These are phyloP conservation scores for Spathaspora hagerdaliae DNA, from an alignment of 805 yeast genomes.

Conservation along the genomic window DNA sequence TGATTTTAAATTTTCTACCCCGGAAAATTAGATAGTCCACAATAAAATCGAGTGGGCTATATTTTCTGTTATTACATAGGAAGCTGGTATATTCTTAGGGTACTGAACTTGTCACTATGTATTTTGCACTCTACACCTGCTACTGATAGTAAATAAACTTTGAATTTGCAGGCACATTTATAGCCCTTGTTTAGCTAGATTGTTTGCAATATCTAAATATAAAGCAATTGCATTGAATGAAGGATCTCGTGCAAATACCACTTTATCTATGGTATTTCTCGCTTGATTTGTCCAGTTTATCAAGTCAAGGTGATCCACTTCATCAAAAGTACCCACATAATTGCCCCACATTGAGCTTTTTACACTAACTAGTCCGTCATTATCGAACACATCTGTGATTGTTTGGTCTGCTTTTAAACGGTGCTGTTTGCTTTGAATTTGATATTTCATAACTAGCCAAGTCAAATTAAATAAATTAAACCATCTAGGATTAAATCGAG, in stretches of 20 bases:
- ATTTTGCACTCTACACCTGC: too few relatives aligned
- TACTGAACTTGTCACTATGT: too few relatives aligned
- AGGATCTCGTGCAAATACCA: constrained; percentile 26
- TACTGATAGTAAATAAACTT: too few relatives aligned
- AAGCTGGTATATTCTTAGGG: too few relatives aligned
- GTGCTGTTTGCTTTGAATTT: constrained; percentile 7
- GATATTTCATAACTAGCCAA: constrained; percentile 54
- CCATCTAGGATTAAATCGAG: constrained; percentile 61
- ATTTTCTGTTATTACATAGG: too few relatives aligned
- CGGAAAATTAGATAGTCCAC: too few relatives aligned
- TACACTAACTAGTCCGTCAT: constrained; percentile 86
- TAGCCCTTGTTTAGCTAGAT: constrained; percentile 53
- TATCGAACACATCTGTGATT: constrained; percentile 40
- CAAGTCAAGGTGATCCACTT: constrained; percentile 81
- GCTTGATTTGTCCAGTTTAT: constrained; percentile 74
- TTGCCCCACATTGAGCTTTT: constrained; percentile 79
- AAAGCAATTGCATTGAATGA: constrained; percentile 64
- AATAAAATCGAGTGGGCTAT: too few relatives aligned
- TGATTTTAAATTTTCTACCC: too few relatives aligned
- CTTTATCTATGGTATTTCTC: constrained; percentile 33
- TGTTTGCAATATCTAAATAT: constrained; percentile 64
- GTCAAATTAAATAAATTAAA: constrained; percentile 58
- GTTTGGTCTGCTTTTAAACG: constrained; percentile 2
- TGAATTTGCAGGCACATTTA: neutral
- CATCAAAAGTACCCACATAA: constrained; percentile 70